These are phyloP conservation scores for Echinochloa phyllopogon DNA, from an alignment of 176 grass and related monocot species.

Conservation along the genomic window DNA sequence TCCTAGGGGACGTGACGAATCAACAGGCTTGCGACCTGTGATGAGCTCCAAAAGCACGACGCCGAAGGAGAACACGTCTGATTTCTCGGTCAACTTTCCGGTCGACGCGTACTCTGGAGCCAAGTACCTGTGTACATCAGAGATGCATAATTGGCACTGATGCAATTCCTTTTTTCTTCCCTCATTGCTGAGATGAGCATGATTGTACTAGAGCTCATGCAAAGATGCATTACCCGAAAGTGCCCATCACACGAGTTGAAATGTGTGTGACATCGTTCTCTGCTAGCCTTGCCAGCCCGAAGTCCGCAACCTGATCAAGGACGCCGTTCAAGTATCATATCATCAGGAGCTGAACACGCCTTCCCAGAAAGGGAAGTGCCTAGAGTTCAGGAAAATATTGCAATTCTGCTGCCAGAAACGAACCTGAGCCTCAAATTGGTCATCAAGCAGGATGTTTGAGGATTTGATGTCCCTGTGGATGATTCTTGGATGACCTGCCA, in stretches of 20 bases:
- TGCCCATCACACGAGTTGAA: conserved; percentile 88
- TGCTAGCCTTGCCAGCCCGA: conserved; percentile 76
- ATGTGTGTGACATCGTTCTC: conserved; percentile 78
- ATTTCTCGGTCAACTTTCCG: conserved; percentile 85
- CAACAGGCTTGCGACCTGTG: conserved; percentile 84
- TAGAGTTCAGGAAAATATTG: not conserved
- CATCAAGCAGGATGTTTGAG: conserved; percentile 89
- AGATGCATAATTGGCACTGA: not conserved
- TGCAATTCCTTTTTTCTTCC: conserved; percentile 3
- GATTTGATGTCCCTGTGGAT: conserved; percentile 99
- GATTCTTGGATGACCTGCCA: conserved; percentile 82
- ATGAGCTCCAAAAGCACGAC: conserved; percentile 93
- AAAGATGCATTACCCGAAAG: conserved; percentile 65
- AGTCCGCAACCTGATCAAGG: conserved; percentile 69
- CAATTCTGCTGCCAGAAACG: not conserved
- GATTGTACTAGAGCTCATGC: not conserved
- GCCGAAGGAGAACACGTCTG: conserved; percentile 92
- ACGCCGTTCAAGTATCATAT: not conserved
- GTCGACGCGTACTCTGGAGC: conserved; percentile 87
- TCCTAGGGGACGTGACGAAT: conserved; percentile 64
- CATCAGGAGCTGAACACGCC: not conserved
- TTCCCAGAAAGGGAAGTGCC: not conserved
- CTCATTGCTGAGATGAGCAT: not conserved
- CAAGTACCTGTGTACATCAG: conserved; percentile 65
- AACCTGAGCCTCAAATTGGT: conserved; percentile 93